Evolutionary conservation across 2,329 filamentous ascomycete genomes (phyloP).

Genomic region (Fusarium graminum): DNA sequence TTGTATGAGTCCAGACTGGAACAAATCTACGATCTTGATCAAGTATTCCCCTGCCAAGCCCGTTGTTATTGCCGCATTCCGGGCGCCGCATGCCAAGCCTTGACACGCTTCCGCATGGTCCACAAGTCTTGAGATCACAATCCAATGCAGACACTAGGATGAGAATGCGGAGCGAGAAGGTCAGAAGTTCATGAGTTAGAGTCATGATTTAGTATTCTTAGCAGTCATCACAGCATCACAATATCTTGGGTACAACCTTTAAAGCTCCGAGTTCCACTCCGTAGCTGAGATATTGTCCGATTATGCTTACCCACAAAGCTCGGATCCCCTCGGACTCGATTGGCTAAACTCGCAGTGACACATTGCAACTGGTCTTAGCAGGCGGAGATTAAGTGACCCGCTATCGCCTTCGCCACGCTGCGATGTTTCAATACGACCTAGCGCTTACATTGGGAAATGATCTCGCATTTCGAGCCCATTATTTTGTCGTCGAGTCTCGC

Average conservation of each 20-base stretch:
- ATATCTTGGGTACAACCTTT: no score
- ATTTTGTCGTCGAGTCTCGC: not conserved
- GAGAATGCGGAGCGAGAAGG: no score
- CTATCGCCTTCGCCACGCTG: conserved; percentile 3
- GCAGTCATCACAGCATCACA: no score
- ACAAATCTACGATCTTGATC: not conserved
- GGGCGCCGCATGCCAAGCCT: not conserved
- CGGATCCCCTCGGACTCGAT: not conserved
- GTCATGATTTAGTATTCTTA: no score
- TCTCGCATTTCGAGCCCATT: not conserved
- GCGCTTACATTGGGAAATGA: conserved; percentile 12
- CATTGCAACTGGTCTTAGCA: conserved; percentile 1
- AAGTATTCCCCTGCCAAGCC: not conserved
- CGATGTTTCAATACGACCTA: conserved; percentile 20
- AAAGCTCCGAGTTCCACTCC: no score
- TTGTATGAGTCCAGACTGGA: not conserved
- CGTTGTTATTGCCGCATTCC: not conserved
- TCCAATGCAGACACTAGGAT: no score
- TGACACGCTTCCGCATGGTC: not conserved
- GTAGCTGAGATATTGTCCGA: no score
- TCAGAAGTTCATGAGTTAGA: no score
- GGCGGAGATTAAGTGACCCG: conserved; percentile 14
- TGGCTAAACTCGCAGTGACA: not conserved
- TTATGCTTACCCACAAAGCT: no score
- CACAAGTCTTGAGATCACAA: no score